Evolutionary conservation across 208 protist genomes (phyloP), one percentile per base, ranked within the genome.

Genomic region (Trypanosoma scelopori): DNA sequence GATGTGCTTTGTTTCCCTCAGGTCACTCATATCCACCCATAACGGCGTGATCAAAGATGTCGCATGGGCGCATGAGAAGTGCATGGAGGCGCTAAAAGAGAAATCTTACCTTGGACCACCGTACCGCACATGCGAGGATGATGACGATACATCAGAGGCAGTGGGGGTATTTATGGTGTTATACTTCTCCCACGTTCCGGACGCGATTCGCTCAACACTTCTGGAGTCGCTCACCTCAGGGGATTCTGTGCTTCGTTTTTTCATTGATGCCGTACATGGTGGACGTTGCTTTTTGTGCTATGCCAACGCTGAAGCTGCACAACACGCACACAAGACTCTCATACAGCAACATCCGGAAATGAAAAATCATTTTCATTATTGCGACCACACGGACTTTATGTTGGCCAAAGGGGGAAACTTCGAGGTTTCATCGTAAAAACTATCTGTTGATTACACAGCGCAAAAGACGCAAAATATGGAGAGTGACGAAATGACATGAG

Each of bases 261-360:
- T 86, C 42, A 56, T 71, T n/a, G 88, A 94, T 72, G 51, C 56
- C 1, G 81, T 85, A 55, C 79, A 89, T 50, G 85, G 85, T n/a
- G 88, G 85, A 0, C 69, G 88, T 2, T 72, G 72, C 18, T 92
- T 92, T 69, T n/a, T 88, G 11, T 59, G 73, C 15, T 90, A 83
- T 57, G 5, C 25, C 0, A 64, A 52, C 18, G 73, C 88, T 48
- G 74, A 79, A 30, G 72, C 45, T 11, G 83, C 82, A 7, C 72
- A 86, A 43, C 59, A 65, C 0, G 83, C 74, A 53, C 78, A 83
- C 25, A 69, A 63, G 1, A 46, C 46, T 15, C 25, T 82, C 32
- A 22, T 79, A 22, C 49, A 51, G 13, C 66, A 61, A 51, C 75
- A 79, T 52, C 55, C 45, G 20, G 37, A 67, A 20, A 50, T 84